A percentile compares a stretch with the other conserved stretches of the same genome.
These are phyloP conservation scores for Fusarium anthophilum DNA, from an alignment of 2,329 filamentous ascomycete genomes.

Conservation along the genomic window DNA sequence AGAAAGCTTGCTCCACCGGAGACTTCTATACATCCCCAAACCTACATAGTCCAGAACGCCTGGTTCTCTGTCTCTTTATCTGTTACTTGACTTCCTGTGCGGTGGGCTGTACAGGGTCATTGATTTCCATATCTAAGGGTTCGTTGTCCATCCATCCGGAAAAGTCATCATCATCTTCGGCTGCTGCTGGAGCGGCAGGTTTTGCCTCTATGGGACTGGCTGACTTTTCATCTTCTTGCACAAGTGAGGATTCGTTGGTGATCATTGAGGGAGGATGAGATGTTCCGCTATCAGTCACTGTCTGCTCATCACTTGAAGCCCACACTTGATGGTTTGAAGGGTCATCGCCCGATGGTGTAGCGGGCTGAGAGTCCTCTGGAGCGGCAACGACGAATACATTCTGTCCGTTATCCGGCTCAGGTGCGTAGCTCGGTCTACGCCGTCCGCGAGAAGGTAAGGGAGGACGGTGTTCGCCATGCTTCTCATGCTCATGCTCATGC, in stretches of 20 bases:
- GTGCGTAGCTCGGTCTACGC: slow-evolving; percentile 48
- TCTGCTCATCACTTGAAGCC: slow-evolving; percentile 25
- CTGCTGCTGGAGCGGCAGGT: slow-evolving; percentile 24
- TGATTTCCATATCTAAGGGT: slow-evolving; percentile 38
- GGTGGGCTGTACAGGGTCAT: slow-evolving; percentile 22
- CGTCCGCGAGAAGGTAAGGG: slow-evolving; percentile 52
- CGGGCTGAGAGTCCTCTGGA: slow-evolving; percentile 69
- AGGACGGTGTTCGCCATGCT: slow-evolving; percentile 23
- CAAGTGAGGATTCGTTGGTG: slow-evolving; percentile 15
- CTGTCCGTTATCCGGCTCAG: slow-evolving; percentile 55
- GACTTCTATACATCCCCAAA: slow-evolving; percentile 11
- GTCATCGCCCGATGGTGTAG: slow-evolving; percentile 58
- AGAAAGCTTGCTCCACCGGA: slow-evolving; percentile 8
- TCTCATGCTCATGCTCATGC: slow-evolving; percentile 26
- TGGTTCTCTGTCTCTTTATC: slow-evolving; percentile 2
- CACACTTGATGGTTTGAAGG: slow-evolving; percentile 28
- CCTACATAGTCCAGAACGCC: slow-evolving; percentile 27
- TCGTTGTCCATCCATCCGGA: slow-evolving; percentile 51
- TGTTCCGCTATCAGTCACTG: slow-evolving; percentile 21
- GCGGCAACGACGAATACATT: slow-evolving; percentile 72
- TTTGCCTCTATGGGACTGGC: slow-evolving; percentile 15
- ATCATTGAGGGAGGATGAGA: slow-evolving; percentile 20
- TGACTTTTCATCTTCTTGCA: slow-evolving; percentile 13
- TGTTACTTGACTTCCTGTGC: slow-evolving; percentile 38
- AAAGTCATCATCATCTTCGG: slow-evolving; percentile 48